Conservation (phyloP, 371 early-diverging fungal species). For the Phascolomyces articulosus region DNA sequence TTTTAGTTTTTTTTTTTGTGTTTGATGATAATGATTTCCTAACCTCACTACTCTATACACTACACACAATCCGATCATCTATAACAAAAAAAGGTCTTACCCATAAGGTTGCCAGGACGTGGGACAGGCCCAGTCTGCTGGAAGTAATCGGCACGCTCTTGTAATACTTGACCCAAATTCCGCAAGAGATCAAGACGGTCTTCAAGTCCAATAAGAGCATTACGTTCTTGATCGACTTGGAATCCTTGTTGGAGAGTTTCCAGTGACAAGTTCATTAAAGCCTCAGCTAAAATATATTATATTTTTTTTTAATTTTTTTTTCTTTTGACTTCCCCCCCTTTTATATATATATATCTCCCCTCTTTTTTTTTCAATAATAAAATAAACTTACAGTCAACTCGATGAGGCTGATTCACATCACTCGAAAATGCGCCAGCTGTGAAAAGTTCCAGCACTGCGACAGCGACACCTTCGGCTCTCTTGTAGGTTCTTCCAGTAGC, state of each 20-base stretch:
- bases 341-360: constrained; percentile 25
- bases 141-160: constrained; percentile 47
- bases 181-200: constrained; percentile 77
- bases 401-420: constrained; percentile 63
- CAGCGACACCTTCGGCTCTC: constrained; percentile 86
- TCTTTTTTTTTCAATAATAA: no score
- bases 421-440: constrained; percentile 77
- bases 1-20: not conserved
- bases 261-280: constrained; percentile 56
- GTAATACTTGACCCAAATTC: constrained; percentile 61
- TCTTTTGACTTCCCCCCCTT: constrained; percentile 51
- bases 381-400: constrained; percentile 72
- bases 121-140: constrained; percentile 43
- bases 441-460: constrained; percentile 88
- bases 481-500: constrained; percentile 56
- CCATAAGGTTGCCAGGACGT: constrained; percentile 87
- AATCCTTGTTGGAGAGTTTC: constrained; percentile 66
- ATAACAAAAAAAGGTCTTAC: constrained; percentile 50
- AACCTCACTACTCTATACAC: constrained; percentile 5
- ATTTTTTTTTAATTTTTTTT: not conserved
- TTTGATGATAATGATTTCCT: no score
- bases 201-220: constrained; percentile 79
- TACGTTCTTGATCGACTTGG: constrained; percentile 69
- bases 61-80: no score
- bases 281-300: constrained; percentile 38